Evolutionary conservation across 371 early-diverging fungal genomes (phyloP), one percentile per base, ranked within the genome.

Genomic region (Syncephalastrum racemosum): DNA sequence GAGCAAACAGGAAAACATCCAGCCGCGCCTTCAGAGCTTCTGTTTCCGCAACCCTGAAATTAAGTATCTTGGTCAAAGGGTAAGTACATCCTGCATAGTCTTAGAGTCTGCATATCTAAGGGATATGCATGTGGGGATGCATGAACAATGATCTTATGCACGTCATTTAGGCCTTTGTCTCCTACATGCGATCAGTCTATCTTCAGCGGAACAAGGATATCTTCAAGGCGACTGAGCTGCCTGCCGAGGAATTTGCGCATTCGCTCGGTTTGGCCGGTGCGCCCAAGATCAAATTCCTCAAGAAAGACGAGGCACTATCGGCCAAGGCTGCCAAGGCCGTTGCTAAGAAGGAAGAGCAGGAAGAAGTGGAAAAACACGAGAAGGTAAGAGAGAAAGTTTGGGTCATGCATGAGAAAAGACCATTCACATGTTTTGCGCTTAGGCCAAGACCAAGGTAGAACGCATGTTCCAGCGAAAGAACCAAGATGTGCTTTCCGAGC

Each of bases 21-120:
- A 81, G 46, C 83, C 83, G 56, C 91, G 94, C 66, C 72, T 98
- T 53, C 92, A 93, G 64, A 84, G 88, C 48, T 84, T 92, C 54
- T 97, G 96, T 80, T 92, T 95, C 74, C 86, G 95, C 76, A 84
- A 91, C 53, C 87, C 96, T 0, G 96, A 97, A 66, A 87, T 95
- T 61, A 97, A 97, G 72, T 96, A 98, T 68, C 79, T 97, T 23
- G 97, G 89, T 8, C 96, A 97, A 75, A 91, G 92, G 71, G 85
- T 76, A 59, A 58, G 46, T 40, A 31, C 43, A 31, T 31, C 36
- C 36, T 31, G 36, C 36, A 1, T 8, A 31, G 6, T 5, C 39
- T 7, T 40, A 43, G 36, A 44, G 13, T n/a, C n/a, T n/a, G n/a
- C n/a, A n/a, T n/a, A n/a, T n/a, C n/a, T n/a, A n/a, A n/a, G n/a